Conservation (phyloP, 768 basidiomycete species). For the Pisolithus orientalis region DNA sequence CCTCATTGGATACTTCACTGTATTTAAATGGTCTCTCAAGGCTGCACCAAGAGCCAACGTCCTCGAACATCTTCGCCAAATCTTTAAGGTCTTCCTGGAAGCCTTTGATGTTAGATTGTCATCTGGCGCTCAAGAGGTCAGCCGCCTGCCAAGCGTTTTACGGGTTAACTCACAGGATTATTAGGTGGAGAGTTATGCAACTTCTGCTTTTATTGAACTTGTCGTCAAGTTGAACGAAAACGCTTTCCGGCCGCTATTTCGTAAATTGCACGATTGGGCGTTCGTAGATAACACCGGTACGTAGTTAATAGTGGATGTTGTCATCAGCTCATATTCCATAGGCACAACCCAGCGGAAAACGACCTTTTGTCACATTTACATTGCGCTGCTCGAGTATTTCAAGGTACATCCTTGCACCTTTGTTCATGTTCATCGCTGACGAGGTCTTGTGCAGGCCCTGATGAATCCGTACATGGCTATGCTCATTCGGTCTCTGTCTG, state of each 20-base stretch:
- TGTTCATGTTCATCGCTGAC: background rate
- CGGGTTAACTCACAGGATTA: background rate
- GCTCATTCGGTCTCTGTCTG: constrained; percentile 59
- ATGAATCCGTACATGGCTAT: constrained; percentile 91
- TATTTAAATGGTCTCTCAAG: constrained; percentile 61
- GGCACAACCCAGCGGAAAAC: constrained; percentile 45
- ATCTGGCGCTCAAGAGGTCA: constrained; percentile 26
- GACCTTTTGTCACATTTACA: constrained; percentile 72
- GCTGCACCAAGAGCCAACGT: constrained; percentile 59
- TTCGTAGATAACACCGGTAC: constrained; percentile 53
- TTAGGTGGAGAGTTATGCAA: constrained; percentile 49
- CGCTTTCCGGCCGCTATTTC: constrained; percentile 86
- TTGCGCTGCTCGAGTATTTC: constrained; percentile 76
- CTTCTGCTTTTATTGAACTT: constrained; percentile 79
- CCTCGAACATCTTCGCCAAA: constrained; percentile 53
- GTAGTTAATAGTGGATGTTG: constrained; percentile 7
- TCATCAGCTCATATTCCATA: constrained; percentile 2
- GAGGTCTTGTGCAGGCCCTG: constrained; percentile 45
- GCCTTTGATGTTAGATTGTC: constrained; percentile 53
- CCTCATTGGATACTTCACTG: constrained; percentile 50
- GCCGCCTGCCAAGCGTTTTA: background rate
- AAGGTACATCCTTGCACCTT: constrained; percentile 46
- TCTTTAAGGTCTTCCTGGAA: constrained; percentile 77
- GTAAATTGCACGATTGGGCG: constrained; percentile 92
- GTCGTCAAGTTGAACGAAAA: constrained; percentile 91